Conservation (phyloP, 345 rosid genomes). For the Sonneratia caseolaris region DNA sequence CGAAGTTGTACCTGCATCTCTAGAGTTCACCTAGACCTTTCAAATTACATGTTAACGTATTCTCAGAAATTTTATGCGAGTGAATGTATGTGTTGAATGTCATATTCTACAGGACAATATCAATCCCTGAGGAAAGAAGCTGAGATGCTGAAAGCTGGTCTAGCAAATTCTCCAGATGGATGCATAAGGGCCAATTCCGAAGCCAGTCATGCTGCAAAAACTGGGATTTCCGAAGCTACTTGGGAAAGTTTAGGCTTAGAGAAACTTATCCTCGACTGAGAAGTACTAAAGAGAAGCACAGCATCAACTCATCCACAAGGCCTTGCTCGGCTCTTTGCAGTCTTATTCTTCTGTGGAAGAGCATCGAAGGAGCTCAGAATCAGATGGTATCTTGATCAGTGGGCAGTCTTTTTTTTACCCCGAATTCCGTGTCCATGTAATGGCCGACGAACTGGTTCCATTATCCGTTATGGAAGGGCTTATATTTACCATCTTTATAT, state of each 20-base stretch:
- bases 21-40: neutral
- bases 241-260: constrained; percentile 51
- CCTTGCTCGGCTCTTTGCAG: neutral
- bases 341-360: neutral
- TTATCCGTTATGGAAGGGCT: neutral
- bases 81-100: neutral
- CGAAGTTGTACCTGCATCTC: neutral
- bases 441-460: neutral
- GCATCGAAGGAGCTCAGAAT: neutral
- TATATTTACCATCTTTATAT: no score
- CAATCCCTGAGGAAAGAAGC: constrained; percentile 56
- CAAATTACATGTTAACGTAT: neutral
- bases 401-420: neutral
- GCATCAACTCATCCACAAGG: neutral
- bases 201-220: constrained; percentile 20
- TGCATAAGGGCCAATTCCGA: constrained; percentile 21
- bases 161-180: constrained; percentile 21
- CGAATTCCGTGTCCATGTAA: neutral
- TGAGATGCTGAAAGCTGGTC: constrained; percentile 35
- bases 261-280: constrained; percentile 43
- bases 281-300: neutral
- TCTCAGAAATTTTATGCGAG: neutral
- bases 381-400: neutral
- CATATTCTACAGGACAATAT: constrained; percentile 32
- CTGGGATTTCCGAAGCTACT: constrained; percentile 22